Base-by-base conservation (phyloP, 352 stramenopile genomes). In the Phytopythium oedochilum region DNA sequence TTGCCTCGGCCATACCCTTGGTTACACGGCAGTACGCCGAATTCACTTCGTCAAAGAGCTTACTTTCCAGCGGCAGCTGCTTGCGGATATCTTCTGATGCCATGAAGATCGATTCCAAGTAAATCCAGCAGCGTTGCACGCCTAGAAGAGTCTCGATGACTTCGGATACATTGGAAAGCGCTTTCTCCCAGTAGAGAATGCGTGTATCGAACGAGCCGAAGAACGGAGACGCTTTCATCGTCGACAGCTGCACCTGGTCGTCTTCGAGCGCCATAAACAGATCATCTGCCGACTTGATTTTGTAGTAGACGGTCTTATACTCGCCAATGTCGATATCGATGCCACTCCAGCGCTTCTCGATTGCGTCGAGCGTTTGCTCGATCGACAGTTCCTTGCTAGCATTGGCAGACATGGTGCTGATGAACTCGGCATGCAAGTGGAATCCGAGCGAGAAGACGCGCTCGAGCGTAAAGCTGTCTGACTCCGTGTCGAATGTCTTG, bases 51-150 rank as follows among this genome's bases (percentile, higher is more conserved):
- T 96, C 83, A 71, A 96, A 96, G 3, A 96, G 64, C 43, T 74
- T 75, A 28, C 70, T 86, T 59, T 96, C 88, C 10, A 93, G 52
- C 12, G 92, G 92, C 15, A 98, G 65, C 61, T 98, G 92, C 71
- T 97, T 97, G 10, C 85, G 86, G 59, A 98, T 98, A 73, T 98
- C 92, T 61, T 97, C 92, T 2, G 81, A 96, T 1, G 88, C 90
- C 88, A 97, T 97, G 59, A 98, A 98, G 35, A 98, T 98, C 46
- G 71, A 94, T 69, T 98, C 93, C 38, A 98, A 59, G 60, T 98
- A 98, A 18, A 98, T 97, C 92, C 92, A 98, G 60, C 94, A 97
- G 2, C 89, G 84, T 56, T 98, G 92, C 15, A 98, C 91, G 9
- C 71, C 75, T 9, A 98, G 68, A 17, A 94, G 45, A 1, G 78